phyloP scores from a whole-genome alignment of 495 filamentous ascomycete genomes.

The Aspergillus indologenus region DNA sequence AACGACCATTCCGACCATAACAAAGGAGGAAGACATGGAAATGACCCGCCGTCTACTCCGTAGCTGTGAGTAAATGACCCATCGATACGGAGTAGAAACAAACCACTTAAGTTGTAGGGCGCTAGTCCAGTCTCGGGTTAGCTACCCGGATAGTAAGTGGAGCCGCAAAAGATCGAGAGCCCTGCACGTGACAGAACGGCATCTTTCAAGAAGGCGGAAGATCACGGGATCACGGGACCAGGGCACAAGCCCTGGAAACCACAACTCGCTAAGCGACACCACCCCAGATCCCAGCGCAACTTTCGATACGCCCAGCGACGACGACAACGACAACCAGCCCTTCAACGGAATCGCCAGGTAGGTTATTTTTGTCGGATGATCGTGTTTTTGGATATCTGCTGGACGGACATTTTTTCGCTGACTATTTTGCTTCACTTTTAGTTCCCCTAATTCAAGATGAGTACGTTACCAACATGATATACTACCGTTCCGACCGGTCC shows the following conservation, averaged over 20 bases:
- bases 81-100: too few relatives aligned
- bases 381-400: not conserved
- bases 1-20: not conserved
- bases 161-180: not conserved
- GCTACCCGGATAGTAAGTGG: not conserved
- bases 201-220: not conserved
- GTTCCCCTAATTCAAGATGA: constrained; percentile 65
- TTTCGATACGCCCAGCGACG: constrained; percentile 47
- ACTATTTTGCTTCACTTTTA: constrained; percentile 16
- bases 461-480: constrained; percentile 46
- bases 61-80: too few relatives aligned
- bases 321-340: constrained; percentile 52
- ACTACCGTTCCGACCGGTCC: constrained; percentile 24
- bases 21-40: not conserved
- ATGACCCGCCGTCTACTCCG: not conserved
- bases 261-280: constrained; percentile 43
- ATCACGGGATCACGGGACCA: constrained; percentile 38
- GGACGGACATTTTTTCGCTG: constrained; percentile 7
- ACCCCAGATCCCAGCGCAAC: constrained; percentile 37
- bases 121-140: not conserved
- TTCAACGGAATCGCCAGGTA: constrained; percentile 52
- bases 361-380: constrained; percentile 14
- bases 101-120: not conserved
- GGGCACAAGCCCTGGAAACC: constrained; percentile 37
- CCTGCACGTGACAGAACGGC: constrained; percentile 12